These are phyloP conservation scores for Xylariaceae sp. DNA, from an alignment of 2,329 filamentous ascomycete genomes.

Conservation along the genomic window DNA sequence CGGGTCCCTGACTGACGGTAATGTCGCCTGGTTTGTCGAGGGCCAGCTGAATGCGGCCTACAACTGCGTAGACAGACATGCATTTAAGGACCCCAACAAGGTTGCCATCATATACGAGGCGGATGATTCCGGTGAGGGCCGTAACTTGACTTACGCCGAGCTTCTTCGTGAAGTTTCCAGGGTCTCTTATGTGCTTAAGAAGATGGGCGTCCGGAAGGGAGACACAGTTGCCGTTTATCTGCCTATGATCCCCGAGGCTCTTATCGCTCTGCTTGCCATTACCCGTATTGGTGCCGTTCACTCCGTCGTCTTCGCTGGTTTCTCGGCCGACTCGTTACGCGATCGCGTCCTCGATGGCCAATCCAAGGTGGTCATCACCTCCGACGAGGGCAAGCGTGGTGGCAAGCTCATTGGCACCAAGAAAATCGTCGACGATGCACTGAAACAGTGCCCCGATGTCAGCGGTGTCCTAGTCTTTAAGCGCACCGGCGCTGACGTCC, in stretches of 20 bases:
- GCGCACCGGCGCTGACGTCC: conserved; percentile 88
- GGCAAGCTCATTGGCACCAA: conserved; percentile 97
- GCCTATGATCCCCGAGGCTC: conserved; percentile 96
- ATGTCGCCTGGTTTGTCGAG: conserved; percentile 92
- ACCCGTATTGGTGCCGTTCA: conserved; percentile 90
- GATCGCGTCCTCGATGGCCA: conserved; percentile 90
- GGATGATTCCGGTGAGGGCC: conserved; percentile 81
- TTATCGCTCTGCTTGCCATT: conserved; percentile 87
- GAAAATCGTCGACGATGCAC: conserved; percentile 96
- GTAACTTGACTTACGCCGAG: conserved; percentile 87
- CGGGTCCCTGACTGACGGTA: conserved; percentile 71
- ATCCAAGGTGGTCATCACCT: conserved; percentile 91
- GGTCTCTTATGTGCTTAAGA: conserved; percentile 80
- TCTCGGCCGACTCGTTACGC: conserved; percentile 91
- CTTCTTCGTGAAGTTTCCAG: conserved; percentile 87
- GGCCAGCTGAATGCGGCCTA: conserved; percentile 91
- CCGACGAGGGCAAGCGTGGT: conserved; percentile 95
- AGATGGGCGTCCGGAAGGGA: conserved; percentile 94
- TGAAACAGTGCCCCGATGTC: conserved; percentile 92
- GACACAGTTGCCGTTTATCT: conserved; percentile 96
- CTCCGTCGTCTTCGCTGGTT: conserved; percentile 96
- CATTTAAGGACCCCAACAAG: conserved; percentile 87
- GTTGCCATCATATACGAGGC: conserved; percentile 98
- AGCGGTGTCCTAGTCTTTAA: conserved; percentile 84
- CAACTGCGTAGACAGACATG: conserved; percentile 96